Conservation (phyloP, 2,329 filamentous ascomycete genomes). For the Alternaria burnsii region DNA sequence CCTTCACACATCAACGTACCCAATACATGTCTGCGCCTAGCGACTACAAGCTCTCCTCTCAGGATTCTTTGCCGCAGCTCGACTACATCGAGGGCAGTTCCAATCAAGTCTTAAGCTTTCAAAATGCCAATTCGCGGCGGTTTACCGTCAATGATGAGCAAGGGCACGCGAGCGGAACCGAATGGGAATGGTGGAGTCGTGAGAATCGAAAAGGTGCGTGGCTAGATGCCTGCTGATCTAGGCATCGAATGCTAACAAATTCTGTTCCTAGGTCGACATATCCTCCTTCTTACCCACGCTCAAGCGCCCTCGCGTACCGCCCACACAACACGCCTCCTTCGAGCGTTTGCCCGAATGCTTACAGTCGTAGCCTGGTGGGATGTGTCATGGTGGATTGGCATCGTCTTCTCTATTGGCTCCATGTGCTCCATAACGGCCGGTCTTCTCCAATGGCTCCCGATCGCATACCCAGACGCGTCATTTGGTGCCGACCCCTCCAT, state of each 20-base stretch:
- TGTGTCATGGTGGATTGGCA: conserved; percentile 1
- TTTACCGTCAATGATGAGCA: conserved; percentile 1
- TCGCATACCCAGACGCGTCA: background rate
- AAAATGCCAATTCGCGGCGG: background rate
- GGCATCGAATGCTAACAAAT: background rate
- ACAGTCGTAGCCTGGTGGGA: conserved; percentile 3
- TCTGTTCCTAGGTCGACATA: background rate
- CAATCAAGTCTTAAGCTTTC: background rate
- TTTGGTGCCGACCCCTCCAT: background rate
- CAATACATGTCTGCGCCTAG: background rate
- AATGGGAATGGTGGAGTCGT: conserved; percentile 4
- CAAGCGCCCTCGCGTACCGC: background rate
- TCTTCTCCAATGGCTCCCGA: background rate
- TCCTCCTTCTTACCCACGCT: background rate
- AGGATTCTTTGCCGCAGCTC: background rate
- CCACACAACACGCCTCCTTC: background rate
- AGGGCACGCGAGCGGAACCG: background rate
- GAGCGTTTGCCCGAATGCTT: background rate
- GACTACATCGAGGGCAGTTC: background rate
- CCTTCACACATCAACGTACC: background rate
- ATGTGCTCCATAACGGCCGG: background rate
- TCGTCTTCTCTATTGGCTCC: conserved; percentile 1
- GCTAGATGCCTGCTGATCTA: background rate
- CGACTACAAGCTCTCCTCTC: background rate
- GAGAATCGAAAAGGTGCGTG: conserved; percentile 4